Evolutionary conservation across 2,329 filamentous ascomycete species (phyloP).

Genomic region (Stylonectria norvegica): DNA sequence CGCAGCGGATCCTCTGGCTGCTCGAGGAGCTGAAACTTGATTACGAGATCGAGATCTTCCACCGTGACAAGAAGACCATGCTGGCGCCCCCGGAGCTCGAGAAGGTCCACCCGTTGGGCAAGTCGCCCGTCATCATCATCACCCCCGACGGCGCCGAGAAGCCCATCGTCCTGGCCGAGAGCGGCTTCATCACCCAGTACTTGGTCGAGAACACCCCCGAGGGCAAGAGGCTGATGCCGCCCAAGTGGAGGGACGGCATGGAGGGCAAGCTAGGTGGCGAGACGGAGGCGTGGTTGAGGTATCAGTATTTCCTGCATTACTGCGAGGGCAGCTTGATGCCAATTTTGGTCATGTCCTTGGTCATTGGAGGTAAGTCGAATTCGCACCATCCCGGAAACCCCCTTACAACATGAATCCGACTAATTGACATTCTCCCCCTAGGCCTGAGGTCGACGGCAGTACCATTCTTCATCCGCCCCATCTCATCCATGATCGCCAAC

Average conservation of each 20-base stretch:
- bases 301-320: conserved; percentile 75
- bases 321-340: conserved; percentile 81
- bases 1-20: conserved; percentile 81
- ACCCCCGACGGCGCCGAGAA: conserved; percentile 37
- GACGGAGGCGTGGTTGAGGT: conserved; percentile 58
- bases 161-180: conserved; percentile 71
- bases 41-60: conserved; percentile 78
- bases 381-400: neutral
- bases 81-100: conserved; percentile 75
- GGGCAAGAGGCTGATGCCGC: conserved; percentile 47
- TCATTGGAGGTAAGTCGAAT: conserved; percentile 48
- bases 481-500: conserved; percentile 45
- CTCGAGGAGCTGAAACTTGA: conserved; percentile 76
- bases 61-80: conserved; percentile 57
- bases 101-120: conserved; percentile 79
- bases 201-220: conserved; percentile 62
- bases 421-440: conserved; percentile 19
- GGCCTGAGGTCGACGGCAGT: conserved; percentile 44
- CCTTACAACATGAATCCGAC: neutral
- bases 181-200: conserved; percentile 77
- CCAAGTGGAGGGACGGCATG: conserved; percentile 54
- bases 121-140: conserved; percentile 76
- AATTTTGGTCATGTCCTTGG: conserved; percentile 59
- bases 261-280: conserved; percentile 57
- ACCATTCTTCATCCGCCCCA: conserved; percentile 52